phyloP scores from a whole-genome alignment of 805 yeast genomes.

The Yarrowia keelungensis region DNA sequence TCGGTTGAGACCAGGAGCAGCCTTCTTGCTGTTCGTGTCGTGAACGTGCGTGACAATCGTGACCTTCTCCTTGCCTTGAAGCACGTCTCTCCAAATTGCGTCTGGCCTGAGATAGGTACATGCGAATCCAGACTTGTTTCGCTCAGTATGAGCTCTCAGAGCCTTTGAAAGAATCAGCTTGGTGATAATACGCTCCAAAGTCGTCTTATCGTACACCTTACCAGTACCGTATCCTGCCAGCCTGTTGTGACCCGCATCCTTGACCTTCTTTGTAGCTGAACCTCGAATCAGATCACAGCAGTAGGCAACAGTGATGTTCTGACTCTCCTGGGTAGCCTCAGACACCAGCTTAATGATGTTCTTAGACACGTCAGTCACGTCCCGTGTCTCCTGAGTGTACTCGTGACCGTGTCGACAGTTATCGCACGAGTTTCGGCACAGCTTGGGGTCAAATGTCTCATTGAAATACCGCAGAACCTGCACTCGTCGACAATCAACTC shows the following conservation, averaged over 20 bases:
- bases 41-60: conserved; percentile 41
- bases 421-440: conserved; percentile 81
- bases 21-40: neutral
- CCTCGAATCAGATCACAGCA: conserved; percentile 87
- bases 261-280: conserved; percentile 65
- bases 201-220: conserved; percentile 64
- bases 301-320: conserved; percentile 75
- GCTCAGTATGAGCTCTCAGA: conserved; percentile 72
- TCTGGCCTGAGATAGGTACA: conserved; percentile 76
- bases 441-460: conserved; percentile 71
- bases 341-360: conserved; percentile 66
- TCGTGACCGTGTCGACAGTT: conserved; percentile 64
- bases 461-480: conserved; percentile 91
- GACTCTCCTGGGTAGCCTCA: conserved; percentile 54
- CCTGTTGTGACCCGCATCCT: conserved; percentile 65
- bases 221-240: conserved; percentile 76
- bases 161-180: conserved; percentile 71
- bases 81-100: conserved; percentile 57
- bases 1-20: neutral
- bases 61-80: conserved; percentile 50
- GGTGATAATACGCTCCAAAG: conserved; percentile 82
- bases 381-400: conserved; percentile 49
- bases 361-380: conserved; percentile 70
- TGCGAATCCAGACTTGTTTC: conserved; percentile 79
- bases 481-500: conserved; percentile 85